Base-by-base conservation (phyloP, 2,329 filamentous ascomycete species). In the Scleromitrula shiraiana region DNA sequence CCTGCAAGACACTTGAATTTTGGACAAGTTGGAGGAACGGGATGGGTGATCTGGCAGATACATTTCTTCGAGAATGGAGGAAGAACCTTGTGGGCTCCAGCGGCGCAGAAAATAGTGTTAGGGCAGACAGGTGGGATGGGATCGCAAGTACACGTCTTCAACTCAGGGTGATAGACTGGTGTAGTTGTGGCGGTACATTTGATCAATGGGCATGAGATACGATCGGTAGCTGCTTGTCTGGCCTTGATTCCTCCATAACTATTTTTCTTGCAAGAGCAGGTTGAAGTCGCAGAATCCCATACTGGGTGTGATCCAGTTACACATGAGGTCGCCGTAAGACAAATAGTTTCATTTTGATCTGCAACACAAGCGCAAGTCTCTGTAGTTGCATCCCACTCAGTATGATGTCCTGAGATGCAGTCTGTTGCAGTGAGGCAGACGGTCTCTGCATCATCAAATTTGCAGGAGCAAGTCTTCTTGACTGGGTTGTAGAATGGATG, bases 81-180 rank as follows among this genome's bases (percentile, higher is more conserved):
- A 9, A 33, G 43, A 12, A 53, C 29, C 20, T 54, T 41, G 32
- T 52, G 51, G 22, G 33, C 29, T 39, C 51, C 50, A 23, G 47
- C 38, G 3, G 50, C 54, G 29, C 54, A 56, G 17, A 40, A 48
- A 5, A 56, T 50, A 4, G 33, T 20, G 23, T 54, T 50, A 8
- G 54, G 40, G 23, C 53, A 52, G 7, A 29, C 26, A 0, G 49
- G 46, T 23, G 37, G 24, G 15, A 49, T 49, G 6, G 45, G 41
- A 3, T 57, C 51, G 27, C 54, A 57, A 22, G 49, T 48, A 45
- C 55, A 57, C 17, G 27, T 50, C 19, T 51, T 46, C 5, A 36
- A 49, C 6, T 46, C 46, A 3, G 46, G 41, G 20, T 55, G 33
- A 27, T 52, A 57, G 30, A 56, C 46, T 22, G 55, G 50, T 17